A percentile compares a stretch with the other conserved stretches of the same genome.
phyloP scores from a whole-genome alignment of 2,329 filamentous ascomycete species.

The Colletotrichum sp. region DNA sequence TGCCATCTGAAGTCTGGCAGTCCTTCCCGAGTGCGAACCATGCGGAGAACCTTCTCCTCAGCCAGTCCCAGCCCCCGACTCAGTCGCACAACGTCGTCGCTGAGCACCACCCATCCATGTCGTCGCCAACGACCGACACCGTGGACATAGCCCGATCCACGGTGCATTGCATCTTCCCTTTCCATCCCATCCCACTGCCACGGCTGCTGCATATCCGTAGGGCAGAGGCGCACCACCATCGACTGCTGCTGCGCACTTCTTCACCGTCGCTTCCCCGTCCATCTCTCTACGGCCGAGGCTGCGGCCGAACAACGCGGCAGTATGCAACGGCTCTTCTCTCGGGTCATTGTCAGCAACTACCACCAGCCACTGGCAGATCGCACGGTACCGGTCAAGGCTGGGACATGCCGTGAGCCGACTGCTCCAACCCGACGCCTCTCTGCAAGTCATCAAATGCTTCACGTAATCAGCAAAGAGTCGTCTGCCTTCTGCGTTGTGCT shows the following conservation, averaged over 20 bases:
- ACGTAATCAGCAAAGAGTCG: not conserved
- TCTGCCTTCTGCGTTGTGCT: not conserved
- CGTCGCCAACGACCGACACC: not conserved
- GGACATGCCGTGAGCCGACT: not conserved
- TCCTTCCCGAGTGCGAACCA: not conserved
- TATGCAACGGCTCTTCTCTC: not conserved
- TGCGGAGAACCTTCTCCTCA: not conserved
- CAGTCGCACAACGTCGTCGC: not conserved
- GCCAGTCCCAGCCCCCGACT: not conserved
- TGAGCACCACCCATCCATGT: not conserved
- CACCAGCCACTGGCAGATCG: not conserved
- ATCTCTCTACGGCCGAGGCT: not conserved
- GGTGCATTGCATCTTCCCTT: constrained; percentile 11
- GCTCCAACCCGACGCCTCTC: not conserved
- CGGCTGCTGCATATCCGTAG: not conserved
- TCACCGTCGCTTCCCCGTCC: not conserved
- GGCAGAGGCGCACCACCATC: not conserved
- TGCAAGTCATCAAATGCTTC: not conserved
- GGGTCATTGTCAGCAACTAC: not conserved
- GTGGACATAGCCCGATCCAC: constrained; percentile 12
- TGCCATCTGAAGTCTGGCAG: constrained; percentile 9
- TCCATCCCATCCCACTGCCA: not conserved
- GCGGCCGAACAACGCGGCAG: not conserved
- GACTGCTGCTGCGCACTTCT: not conserved
- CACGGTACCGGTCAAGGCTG: not conserved